Base-by-base conservation (phyloP, 225 moss, liverwort and hornwort species). In the Straminergon stramineum region DNA sequence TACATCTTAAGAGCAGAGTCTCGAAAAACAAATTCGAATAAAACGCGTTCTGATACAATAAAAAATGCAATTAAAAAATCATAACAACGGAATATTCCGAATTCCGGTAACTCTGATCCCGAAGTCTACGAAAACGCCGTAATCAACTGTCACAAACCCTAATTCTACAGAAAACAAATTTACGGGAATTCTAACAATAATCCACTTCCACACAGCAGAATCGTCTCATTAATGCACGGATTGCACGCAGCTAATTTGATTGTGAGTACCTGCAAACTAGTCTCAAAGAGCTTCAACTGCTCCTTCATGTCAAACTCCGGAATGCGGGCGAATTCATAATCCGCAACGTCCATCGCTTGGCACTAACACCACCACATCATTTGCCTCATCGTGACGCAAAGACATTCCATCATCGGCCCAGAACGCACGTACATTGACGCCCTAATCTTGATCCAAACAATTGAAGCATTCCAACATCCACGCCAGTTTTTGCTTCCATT, bases 261-360 rank as follows among this genome's bases (percentile, higher is more conserved):
- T 28, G 82, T 68, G 60, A 76, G 15, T 86, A 88, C 90, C 92
- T 90, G 88, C 86, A 78, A 24, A 78, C 74, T 65, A 71, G n/a
- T 37, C 84, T 90, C 83, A 65, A 83, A 51, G 7, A 89, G 64
- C 60, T n/a, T 63, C 56, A 90, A 83, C 71, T 48, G 48, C 48
- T 92, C 90, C 64, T 88, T 85, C 90, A 80, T 86, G 65, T 86
- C 84, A 71, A 90, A 83, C 67, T 92, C 90, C 51, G 66, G 60
- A 84, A 92, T 86, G 85, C 39, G 51, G 41, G 61, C 57, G 55
- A 90, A 92, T 19, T 86, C 86, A 87, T 61, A 89, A 84, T 90
- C 90, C 60, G n/a, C 75, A 61, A 65, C 79, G 52, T 92, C 92
- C 90, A 92, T 90, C 67, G 75, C 87, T 84, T 55, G 15, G 5